phyloP scores from a whole-genome alignment of 2,329 filamentous ascomycete genomes.

The Microdochium trichocladiopsis region DNA sequence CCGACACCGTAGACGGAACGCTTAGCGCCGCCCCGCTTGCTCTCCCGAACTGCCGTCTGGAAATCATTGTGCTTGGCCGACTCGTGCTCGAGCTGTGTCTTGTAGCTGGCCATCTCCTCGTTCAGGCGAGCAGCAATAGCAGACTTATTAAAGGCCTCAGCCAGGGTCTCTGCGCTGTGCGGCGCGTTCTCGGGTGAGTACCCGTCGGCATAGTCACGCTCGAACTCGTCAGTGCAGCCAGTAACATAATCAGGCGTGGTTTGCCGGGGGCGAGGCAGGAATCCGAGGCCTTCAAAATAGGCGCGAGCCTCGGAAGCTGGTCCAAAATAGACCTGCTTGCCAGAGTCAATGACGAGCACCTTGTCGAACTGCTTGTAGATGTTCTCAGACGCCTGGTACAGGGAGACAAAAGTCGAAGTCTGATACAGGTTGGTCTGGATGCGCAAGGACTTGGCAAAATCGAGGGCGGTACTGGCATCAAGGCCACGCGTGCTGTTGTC shows the following conservation, averaged over 20 bases:
- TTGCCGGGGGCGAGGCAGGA: slow-evolving; percentile 65
- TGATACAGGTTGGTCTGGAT: slow-evolving; percentile 80
- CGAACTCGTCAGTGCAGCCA: slow-evolving; percentile 76
- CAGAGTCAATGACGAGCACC: slow-evolving; percentile 72
- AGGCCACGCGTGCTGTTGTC: slow-evolving; percentile 67
- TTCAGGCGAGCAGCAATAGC: slow-evolving; percentile 47
- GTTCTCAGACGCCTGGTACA: slow-evolving; percentile 81
- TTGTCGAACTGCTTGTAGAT: slow-evolving; percentile 79
- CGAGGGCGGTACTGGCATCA: slow-evolving; percentile 60
- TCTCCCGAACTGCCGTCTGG: slow-evolving; percentile 65
- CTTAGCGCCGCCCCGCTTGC: slow-evolving; percentile 69
- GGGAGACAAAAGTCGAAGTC: slow-evolving; percentile 75
- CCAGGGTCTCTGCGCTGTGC: slow-evolving; percentile 58
- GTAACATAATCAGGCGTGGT: slow-evolving; percentile 79
- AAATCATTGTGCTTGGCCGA: slow-evolving; percentile 70
- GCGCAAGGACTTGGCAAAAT: slow-evolving; percentile 63
- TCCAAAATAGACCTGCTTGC: slow-evolving; percentile 71
- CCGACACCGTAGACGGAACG: slow-evolving; percentile 78
- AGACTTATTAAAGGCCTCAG: slow-evolving; percentile 64
- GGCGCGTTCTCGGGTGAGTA: slow-evolving; percentile 60
- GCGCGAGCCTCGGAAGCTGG: slow-evolving; percentile 56
- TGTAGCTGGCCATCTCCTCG: slow-evolving; percentile 64
- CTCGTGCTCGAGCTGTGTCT: slow-evolving; percentile 54
- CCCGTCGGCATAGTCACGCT: slow-evolving; percentile 67
- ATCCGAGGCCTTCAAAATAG: slow-evolving; percentile 75